Conservation (phyloP, 805 yeast species). For the Nakazawaea sp. region DNA sequence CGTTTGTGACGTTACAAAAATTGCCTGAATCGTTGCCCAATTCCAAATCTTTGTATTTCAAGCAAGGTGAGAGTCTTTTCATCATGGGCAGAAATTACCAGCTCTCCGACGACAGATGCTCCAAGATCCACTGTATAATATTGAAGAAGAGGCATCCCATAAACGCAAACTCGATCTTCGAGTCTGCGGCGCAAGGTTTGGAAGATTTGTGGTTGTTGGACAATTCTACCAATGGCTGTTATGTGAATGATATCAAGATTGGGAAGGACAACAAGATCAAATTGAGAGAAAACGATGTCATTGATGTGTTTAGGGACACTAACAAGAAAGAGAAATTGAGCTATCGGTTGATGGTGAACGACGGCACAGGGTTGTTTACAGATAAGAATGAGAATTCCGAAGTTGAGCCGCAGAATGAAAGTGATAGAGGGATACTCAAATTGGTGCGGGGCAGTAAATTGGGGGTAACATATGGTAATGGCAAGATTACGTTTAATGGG, state of each 20-base stretch:
- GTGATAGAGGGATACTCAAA: conserved; percentile 5
- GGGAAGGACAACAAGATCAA: conserved; percentile 58
- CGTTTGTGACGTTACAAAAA: conserved; percentile 57
- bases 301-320: conserved; percentile 61
- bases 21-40: conserved; percentile 35
- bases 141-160: conserved; percentile 57
- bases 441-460: conserved; percentile 4
- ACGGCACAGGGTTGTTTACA: conserved; percentile 58
- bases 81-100: conserved; percentile 69
- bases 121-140: conserved; percentile 77
- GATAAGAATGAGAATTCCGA: background rate
- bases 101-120: conserved; percentile 68
- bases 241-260: conserved; percentile 50
- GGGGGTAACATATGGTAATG: no score
- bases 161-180: conserved; percentile 42
- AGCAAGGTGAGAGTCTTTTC: conserved; percentile 61
- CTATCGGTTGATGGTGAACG: conserved; percentile 46
- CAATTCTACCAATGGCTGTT: conserved; percentile 73
- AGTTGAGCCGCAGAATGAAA: conserved; percentile 7
- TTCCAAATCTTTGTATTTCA: conserved; percentile 44
- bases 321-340: conserved; percentile 44
- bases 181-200: conserved; percentile 66
- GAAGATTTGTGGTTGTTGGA: conserved; percentile 80
- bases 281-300: conserved; percentile 56
- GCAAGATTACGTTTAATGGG: no score